These are phyloP conservation scores for Russula ochroleuca DNA, from an alignment of 768 basidiomycete genomes.

Conservation along the genomic window DNA sequence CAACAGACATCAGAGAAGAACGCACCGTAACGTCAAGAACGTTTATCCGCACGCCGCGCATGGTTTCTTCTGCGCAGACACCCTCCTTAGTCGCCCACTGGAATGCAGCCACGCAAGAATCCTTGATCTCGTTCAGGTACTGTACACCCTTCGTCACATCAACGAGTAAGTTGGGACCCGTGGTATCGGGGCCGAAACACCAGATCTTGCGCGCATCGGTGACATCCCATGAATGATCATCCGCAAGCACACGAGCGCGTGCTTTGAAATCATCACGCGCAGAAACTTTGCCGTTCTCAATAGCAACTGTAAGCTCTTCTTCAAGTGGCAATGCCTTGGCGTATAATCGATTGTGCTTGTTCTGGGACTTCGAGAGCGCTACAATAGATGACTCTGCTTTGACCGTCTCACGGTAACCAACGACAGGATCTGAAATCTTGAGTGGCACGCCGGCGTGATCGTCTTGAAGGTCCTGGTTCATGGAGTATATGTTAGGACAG, in stretches of 20 bases:
- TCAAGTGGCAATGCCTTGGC: constrained; percentile 90
- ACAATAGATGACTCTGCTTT: constrained; percentile 92
- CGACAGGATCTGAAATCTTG: constrained; percentile 96
- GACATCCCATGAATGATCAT: constrained; percentile 97
- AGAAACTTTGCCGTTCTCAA: constrained; percentile 80
- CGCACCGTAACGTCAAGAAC: constrained; percentile 90
- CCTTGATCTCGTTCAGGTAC: constrained; percentile 99
- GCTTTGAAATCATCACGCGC: constrained; percentile 97
- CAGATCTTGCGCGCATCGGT: constrained; percentile 99
- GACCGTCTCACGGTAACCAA: constrained; percentile 97
- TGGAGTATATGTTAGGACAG: not conserved
- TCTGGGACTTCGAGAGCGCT: constrained; percentile 98
- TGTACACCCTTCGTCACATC: constrained; percentile 99
- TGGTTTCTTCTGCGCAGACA: constrained; percentile 93
- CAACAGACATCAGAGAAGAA: constrained; percentile 15
- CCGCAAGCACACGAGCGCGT: constrained; percentile 92
- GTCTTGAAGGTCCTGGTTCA: constrained; percentile 87
- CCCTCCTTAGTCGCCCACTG: constrained; percentile 99
- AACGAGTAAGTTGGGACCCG: constrained; percentile 93
- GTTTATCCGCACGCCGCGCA: constrained; percentile 98
- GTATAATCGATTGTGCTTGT: constrained; percentile 99
- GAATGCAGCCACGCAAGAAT: constrained; percentile 98
- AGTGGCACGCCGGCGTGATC: constrained; percentile 99
- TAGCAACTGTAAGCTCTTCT: constrained; percentile 90
- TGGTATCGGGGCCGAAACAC: constrained; percentile 99